A percentile compares a stretch with the other conserved stretches of the same genome.
Conservation (phyloP, 768 basidiomycete genomes). For the Lepiota brunneoincarnata region DNA sequence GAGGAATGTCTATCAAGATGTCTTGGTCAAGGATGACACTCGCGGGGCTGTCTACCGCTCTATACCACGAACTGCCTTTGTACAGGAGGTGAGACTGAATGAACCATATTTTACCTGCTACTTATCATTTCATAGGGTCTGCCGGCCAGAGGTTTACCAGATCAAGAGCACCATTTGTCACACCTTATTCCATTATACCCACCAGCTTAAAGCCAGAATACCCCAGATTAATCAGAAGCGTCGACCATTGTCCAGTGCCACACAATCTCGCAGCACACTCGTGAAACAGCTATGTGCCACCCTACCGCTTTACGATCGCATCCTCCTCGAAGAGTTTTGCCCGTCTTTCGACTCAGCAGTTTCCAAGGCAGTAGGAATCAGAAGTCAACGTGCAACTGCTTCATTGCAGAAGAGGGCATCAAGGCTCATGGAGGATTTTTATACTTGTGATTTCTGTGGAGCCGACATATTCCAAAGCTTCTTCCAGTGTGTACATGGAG, state of each 20-base stretch:
- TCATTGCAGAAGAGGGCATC: constrained; percentile 9
- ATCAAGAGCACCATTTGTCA: constrained; percentile 66
- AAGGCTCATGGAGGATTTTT: constrained; percentile 22
- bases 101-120: neutral
- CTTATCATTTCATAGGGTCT: constrained; percentile 49
- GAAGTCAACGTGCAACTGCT: neutral
- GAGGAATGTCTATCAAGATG: constrained; percentile 80
- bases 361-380: neutral
- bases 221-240: neutral
- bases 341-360: neutral
- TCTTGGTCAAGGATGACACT: constrained; percentile 88
- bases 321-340: constrained; percentile 48
- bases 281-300: constrained; percentile 30
- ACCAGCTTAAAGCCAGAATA: constrained; percentile 18
- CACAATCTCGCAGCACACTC: constrained; percentile 4
- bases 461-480: constrained; percentile 81
- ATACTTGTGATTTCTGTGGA: constrained; percentile 76
- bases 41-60: constrained; percentile 52
- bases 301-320: constrained; percentile 45
- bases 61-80: constrained; percentile 73
- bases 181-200: constrained; percentile 38
- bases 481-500: constrained; percentile 64
- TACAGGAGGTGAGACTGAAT: constrained; percentile 60
- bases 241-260: neutral
- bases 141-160: constrained; percentile 74